Percentiles rank a stretch among this genome's conserved stretches.
phyloP scores from a whole-genome alignment of 257 asterid genomes.

The Prunella vulgaris region DNA sequence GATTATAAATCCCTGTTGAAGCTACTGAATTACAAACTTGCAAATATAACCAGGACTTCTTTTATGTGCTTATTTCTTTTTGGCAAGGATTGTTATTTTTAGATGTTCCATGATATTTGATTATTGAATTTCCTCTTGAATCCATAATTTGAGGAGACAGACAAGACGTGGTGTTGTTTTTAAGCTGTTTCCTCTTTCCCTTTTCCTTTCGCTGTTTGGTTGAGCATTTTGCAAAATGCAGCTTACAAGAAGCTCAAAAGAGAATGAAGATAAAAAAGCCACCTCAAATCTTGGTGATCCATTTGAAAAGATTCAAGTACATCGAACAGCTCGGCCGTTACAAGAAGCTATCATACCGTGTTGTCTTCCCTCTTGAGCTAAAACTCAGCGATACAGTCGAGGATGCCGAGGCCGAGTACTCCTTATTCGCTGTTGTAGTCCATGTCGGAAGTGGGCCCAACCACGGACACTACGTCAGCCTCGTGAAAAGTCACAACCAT shows the following conservation, averaged over 20 bases:
- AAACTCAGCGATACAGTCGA: conserved; percentile 80
- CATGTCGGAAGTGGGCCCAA: conserved; percentile 89
- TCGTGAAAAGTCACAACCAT: conserved; percentile 83
- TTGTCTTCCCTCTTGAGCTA: conserved; percentile 82
- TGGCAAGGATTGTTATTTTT: background rate
- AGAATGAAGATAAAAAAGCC: conserved; percentile 87
- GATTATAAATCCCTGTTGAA: background rate
- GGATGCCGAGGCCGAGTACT: conserved; percentile 76
- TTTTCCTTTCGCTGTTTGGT: background rate
- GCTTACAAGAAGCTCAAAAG: conserved; percentile 94
- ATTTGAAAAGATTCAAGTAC: conserved; percentile 74
- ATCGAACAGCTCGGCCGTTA: conserved; percentile 76
- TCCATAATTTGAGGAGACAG: too few species aligned
- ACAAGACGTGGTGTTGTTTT: too few species aligned
- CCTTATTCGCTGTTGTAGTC: conserved; percentile 74
- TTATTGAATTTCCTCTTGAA: too few species aligned
- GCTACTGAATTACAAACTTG: background rate
- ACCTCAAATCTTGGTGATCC: conserved; percentile 77
- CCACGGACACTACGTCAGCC: conserved; percentile 93
- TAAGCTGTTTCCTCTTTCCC: too few species aligned
- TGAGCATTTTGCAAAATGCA: conserved; percentile 26
- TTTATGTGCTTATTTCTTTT: background rate
- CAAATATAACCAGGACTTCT: too few species aligned
- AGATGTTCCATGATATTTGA: too few species aligned
- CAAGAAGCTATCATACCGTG: conserved; percentile 79